These are phyloP conservation scores for Bolboschoenus planiculmis DNA, from an alignment of 176 grass and related monocot species.

Conservation along the genomic window DNA sequence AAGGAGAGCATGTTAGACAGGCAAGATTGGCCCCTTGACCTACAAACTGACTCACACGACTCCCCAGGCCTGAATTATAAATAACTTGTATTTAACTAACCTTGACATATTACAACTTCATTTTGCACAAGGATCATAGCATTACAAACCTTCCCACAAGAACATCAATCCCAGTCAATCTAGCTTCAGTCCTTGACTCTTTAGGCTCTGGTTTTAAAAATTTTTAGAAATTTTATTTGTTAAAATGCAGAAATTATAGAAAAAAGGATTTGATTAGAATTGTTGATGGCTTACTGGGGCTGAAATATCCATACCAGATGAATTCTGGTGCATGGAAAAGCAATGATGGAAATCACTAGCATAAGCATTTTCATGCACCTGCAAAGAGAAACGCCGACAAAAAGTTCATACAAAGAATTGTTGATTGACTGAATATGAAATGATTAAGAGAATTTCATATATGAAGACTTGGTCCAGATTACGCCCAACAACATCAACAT, in stretches of 20 bases:
- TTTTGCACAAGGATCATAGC: conserved; percentile 21
- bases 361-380: conserved; percentile 98
- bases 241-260: background rate
- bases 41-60: conserved; percentile 67
- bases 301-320: conserved; percentile 42
- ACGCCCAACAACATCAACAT: background rate
- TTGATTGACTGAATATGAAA: background rate
- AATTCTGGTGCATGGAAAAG: conserved; percentile 60
- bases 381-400: background rate
- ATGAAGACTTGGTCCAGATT: background rate
- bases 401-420: background rate
- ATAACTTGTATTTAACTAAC: conserved; percentile 19
- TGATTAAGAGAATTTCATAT: background rate
- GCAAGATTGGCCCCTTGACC: conserved; percentile 65
- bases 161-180: conserved; percentile 64
- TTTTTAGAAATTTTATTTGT: conserved; percentile 24
- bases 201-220: conserved; percentile 36
- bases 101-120: conserved; percentile 4
- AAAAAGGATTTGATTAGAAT: background rate
- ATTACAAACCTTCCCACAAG: conserved; percentile 60
- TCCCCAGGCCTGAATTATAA: conserved; percentile 57
- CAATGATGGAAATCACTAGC: conserved; percentile 91
- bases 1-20: conserved; percentile 62
- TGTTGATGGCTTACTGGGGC: background rate
- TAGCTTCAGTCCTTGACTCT: conserved; percentile 48